Evolutionary conservation across 805 yeast genomes (phyloP).

Genomic region (Maudiozyma turicensis): DNA sequence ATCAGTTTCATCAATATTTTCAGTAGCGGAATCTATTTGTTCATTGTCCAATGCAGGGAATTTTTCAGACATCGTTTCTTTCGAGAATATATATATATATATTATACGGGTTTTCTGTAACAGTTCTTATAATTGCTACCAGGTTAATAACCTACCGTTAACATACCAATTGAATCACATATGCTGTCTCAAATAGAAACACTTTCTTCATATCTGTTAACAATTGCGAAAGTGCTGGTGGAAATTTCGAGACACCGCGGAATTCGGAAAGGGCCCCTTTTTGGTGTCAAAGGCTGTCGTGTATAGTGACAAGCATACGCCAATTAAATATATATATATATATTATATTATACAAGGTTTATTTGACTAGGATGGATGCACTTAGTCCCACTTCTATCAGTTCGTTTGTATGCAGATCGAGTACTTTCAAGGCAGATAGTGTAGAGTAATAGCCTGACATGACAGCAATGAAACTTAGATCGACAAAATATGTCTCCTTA

Average conservation of each 20-base stretch:
- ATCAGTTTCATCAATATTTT: constrained; percentile 37
- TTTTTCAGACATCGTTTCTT: constrained; percentile 56
- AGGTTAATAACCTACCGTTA: no score
- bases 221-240: no score
- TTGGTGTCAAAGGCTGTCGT: neutral
- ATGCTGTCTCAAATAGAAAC: no score
- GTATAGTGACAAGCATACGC: neutral
- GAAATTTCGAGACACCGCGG: no score
- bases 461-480: constrained; percentile 23
- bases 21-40: constrained; percentile 26
- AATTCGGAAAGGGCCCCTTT: neutral
- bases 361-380: constrained; percentile 20
- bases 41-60: constrained; percentile 59
- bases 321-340: neutral
- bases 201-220: no score
- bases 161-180: no score
- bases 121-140: neutral
- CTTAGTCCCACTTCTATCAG: constrained; percentile 24
- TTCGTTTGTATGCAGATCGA: constrained; percentile 24
- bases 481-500: constrained; percentile 21
- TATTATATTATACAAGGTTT: neutral
- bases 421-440: constrained; percentile 24
- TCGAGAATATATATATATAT: neutral
- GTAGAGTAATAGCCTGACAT: constrained; percentile 25
- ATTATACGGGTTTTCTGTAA: neutral